Evolutionary conservation across 371 early-diverging fungal species (phyloP).

Genomic region (Haplosporangium sp.): DNA sequence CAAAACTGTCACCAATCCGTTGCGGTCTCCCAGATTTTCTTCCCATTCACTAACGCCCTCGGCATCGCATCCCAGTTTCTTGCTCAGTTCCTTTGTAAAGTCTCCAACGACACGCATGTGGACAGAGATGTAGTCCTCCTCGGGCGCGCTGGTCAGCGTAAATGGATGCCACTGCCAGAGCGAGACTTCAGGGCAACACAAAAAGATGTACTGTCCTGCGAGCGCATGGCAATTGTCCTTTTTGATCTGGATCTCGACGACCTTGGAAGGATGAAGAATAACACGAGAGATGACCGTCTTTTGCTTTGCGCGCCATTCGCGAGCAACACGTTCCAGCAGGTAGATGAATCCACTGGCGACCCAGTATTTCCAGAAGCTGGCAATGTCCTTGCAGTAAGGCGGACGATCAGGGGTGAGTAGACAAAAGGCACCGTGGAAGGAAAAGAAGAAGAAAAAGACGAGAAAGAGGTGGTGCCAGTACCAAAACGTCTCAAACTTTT

Average conservation of each 20-base stretch:
- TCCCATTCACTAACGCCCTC: conserved; percentile 58
- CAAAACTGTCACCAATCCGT: conserved; percentile 46
- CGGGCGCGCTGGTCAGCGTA: conserved; percentile 86
- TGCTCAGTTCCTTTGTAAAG: conserved; percentile 81
- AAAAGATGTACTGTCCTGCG: conserved; percentile 79
- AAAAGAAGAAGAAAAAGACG: conserved; percentile 80
- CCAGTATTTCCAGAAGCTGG: conserved; percentile 87
- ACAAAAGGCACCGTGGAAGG: conserved; percentile 90
- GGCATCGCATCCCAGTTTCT: conserved; percentile 71
- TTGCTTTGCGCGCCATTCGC: conserved; percentile 78
- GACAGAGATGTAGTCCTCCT: conserved; percentile 80
- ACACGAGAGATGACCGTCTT: conserved; percentile 75
- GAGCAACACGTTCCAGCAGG: conserved; percentile 74
- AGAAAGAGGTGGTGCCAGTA: conserved; percentile 88
- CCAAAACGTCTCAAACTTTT: conserved; percentile 86
- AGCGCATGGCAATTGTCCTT: conserved; percentile 65
- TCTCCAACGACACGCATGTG: conserved; percentile 87
- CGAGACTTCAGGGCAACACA: conserved; percentile 72
- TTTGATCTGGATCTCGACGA: conserved; percentile 79
- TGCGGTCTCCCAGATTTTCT: conserved; percentile 48
- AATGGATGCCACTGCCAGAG: conserved; percentile 89
- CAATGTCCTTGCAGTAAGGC: conserved; percentile 75
- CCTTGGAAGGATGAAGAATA: conserved; percentile 72
- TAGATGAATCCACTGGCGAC: conserved; percentile 74
- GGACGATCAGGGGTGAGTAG: conserved; percentile 79